A percentile compares a stretch with the other conserved stretches of the same genome.
Conservation (phyloP, 2,329 filamentous ascomycete species). For the Cladosporium sphaerospermum region DNA sequence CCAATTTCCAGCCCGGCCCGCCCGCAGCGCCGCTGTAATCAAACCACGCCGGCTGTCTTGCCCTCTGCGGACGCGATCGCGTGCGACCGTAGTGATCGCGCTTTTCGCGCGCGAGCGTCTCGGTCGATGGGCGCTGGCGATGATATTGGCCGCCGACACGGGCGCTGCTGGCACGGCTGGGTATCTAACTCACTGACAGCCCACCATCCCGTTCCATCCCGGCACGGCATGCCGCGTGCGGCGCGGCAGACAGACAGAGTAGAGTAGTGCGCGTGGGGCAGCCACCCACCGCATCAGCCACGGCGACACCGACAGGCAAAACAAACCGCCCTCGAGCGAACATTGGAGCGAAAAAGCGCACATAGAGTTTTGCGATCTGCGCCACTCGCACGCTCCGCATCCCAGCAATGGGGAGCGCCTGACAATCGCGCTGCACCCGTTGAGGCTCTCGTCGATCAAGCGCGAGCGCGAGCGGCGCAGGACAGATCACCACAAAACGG, state of each 20-base stretch:
- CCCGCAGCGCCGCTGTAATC: constrained; percentile 1
- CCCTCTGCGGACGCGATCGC: neutral
- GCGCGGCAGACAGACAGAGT: too few relatives aligned
- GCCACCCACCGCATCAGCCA: neutral
- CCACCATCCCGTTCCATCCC: too few relatives aligned
- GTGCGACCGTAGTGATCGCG: too few relatives aligned
- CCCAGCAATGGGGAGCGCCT: neutral
- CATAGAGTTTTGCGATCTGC: constrained; percentile 11
- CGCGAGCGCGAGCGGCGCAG: too few relatives aligned
- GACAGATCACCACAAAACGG: too few relatives aligned
- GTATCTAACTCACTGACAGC: too few relatives aligned
- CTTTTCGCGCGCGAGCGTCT: too few relatives aligned
- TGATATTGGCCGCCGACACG: neutral
- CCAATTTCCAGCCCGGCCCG: constrained; percentile 3
- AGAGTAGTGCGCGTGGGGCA: neutral
- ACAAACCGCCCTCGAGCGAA: neutral
- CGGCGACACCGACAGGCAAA: neutral
- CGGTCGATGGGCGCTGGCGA: too few relatives aligned
- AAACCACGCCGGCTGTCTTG: constrained; percentile 5
- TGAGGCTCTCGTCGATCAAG: neutral
- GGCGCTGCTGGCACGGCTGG: too few relatives aligned
- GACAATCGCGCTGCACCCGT: neutral
- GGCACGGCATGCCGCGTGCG: too few relatives aligned
- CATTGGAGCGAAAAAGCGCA: neutral
- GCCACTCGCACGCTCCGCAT: neutral